Evolutionary conservation across 1,284 basidiomycete genomes (phyloP).

Genomic region (Microbotryum violaceum): DNA sequence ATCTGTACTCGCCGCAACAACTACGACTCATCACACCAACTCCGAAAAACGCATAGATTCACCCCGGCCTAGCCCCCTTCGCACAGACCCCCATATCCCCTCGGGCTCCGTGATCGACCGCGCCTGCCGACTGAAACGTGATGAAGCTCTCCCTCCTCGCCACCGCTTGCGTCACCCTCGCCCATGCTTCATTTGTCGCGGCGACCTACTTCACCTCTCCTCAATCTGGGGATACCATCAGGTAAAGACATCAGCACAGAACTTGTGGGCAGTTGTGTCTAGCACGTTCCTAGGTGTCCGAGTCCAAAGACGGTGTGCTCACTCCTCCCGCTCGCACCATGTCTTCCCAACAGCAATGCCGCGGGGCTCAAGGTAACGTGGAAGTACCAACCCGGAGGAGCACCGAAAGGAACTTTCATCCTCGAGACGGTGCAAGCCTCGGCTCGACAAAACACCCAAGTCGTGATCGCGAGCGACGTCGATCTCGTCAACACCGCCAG

Average conservation of each 20-base stretch:
- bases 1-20: too few species aligned
- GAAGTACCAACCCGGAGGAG: conserved; percentile 22
- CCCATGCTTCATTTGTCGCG: neutral
- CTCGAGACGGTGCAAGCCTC: neutral
- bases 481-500: conserved; percentile 11
- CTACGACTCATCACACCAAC: neutral
- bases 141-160: neutral
- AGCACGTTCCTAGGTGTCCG: too few species aligned
- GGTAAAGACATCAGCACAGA: neutral
- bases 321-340: too few species aligned
- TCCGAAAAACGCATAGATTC: neutral
- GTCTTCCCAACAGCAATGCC: too few species aligned
- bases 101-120: neutral
- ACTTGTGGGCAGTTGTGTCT: neutral
- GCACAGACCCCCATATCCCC: neutral
- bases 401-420: conserved; percentile 18
- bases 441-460: neutral
- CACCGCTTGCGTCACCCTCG: neutral
- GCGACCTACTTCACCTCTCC: conserved; percentile 31
- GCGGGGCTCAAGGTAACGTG: conserved; percentile 4
- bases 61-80: neutral
- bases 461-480: conserved; percentile 4
- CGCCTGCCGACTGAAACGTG: neutral
- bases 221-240: conserved; percentile 14
- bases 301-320: neutral